Conservation (phyloP, 2,329 filamentous ascomycete genomes). For the Lanzia echinophila region DNA sequence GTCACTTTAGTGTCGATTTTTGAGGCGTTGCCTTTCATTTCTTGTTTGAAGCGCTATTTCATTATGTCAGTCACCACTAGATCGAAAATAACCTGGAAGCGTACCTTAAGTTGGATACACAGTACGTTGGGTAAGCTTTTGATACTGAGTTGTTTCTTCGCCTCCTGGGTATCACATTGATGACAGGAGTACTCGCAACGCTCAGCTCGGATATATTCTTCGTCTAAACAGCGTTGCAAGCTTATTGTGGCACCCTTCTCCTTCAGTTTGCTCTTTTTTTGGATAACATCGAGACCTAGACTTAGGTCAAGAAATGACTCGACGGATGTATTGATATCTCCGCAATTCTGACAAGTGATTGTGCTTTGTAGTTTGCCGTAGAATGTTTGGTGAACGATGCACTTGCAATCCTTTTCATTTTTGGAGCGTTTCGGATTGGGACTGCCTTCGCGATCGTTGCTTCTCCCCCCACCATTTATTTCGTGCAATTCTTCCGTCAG, state of each 20-base stretch:
- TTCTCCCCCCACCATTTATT: conserved; percentile 57
- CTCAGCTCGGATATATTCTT: conserved; percentile 81
- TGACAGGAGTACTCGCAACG: conserved; percentile 85
- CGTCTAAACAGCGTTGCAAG: conserved; percentile 68
- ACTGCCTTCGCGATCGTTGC: conserved; percentile 17
- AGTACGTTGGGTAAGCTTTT: conserved; percentile 82
- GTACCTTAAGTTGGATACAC: conserved; percentile 85
- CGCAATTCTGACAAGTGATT: conserved; percentile 84
- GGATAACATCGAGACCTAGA: conserved; percentile 70
- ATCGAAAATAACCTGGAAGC: not conserved
- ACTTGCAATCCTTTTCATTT: conserved; percentile 55
- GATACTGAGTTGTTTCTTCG: conserved; percentile 77
- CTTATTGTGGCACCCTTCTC: conserved; percentile 42
- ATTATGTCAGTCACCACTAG: not conserved
- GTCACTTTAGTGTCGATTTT: conserved; percentile 85
- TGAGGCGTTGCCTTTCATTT: conserved; percentile 61
- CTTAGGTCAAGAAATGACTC: conserved; percentile 90
- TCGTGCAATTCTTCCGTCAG: conserved; percentile 86
- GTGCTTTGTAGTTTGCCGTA: conserved; percentile 87
- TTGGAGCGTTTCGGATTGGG: conserved; percentile 20
- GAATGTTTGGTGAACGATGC: conserved; percentile 90
- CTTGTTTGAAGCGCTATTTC: conserved; percentile 64
- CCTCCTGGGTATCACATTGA: conserved; percentile 72
- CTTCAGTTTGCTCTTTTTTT: conserved; percentile 54
- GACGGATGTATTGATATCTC: conserved; percentile 71